A percentile compares a stretch with the other conserved stretches of the same genome.
Evolutionary conservation across 768 basidiomycete genomes (phyloP).

Genomic region (Boletus coccyginus): DNA sequence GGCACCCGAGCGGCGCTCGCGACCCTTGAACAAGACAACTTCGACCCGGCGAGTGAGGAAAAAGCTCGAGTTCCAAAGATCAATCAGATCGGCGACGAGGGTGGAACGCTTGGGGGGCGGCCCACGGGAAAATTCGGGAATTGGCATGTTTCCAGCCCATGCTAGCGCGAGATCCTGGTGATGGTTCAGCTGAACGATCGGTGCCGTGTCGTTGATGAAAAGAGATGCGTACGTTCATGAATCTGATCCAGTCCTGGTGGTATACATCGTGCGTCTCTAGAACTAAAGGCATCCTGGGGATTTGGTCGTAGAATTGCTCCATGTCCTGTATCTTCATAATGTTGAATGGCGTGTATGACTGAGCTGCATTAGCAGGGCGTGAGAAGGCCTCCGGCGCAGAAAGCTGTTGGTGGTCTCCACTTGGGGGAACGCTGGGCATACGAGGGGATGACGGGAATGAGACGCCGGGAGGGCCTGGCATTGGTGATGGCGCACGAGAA

Average conservation of each 20-base stretch:
- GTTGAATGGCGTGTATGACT: constrained; percentile 67
- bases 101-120: constrained; percentile 54
- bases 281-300: constrained; percentile 71
- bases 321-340: constrained; percentile 72
- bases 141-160: constrained; percentile 75
- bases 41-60: constrained; percentile 76
- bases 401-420: constrained; percentile 39
- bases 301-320: constrained; percentile 65
- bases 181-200: not conserved
- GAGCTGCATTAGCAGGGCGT: constrained; percentile 65
- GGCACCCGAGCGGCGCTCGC: constrained; percentile 71
- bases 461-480: constrained; percentile 40
- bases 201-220: not conserved
- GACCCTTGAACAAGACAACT: constrained; percentile 75
- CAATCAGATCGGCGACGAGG: constrained; percentile 67
- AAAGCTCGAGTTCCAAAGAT: constrained; percentile 78
- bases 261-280: constrained; percentile 76
- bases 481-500: constrained; percentile 52
- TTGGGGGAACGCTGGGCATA: constrained; percentile 15
- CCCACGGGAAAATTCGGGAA: constrained; percentile 49
- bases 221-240: constrained; percentile 59
- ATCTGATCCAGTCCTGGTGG: constrained; percentile 75
- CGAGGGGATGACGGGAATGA: constrained; percentile 30
- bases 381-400: constrained; percentile 70
- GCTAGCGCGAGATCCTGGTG: constrained; percentile 67